Base-by-base conservation (phyloP, 2,329 filamentous ascomycete genomes). In the Fusarium veterinarium region DNA sequence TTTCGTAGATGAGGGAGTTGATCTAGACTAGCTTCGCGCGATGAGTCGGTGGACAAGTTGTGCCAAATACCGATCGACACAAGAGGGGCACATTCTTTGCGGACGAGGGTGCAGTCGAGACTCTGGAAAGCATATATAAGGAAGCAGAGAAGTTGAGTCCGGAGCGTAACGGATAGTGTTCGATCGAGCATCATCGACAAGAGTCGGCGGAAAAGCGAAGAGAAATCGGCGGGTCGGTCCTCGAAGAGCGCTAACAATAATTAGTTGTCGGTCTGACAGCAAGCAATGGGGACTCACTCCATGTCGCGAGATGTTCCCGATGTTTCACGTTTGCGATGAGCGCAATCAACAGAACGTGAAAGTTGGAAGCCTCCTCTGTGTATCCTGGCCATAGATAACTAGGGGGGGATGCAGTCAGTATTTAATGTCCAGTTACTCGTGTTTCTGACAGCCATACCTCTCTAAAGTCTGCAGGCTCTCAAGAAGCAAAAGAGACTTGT, bases 31-130 rank as follows among this genome's bases (percentile, higher is more conserved):
- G 85, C 85, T 60, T 97, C 93, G 74, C 94, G 90, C 71, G 91
- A 89, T 65, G 88, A 87, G 38, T 97, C 94, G 63, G 89, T 93
- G 35, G 93, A 93, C 41, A 99, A 84, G 79, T 97, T 97, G 78
- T 98, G 94, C 96, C 96, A 99, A 76, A 96, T 94, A 2, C 93
- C 92, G 76, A 99, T 97, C 17, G 95, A 96, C 25, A 99, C 95
- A 57, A 99, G 85, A 4, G 97, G 94, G 11, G 95, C 96, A 82
- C 96, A 98, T 85, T 99, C 96, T 81, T 98, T 98, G 71, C 96
- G 91, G 55, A 99, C 93, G 62, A 97, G 89, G 41, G 90, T 89
- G 79, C 91, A 95, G 80, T 99, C 97, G 37, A 99, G 87, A 51
- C 95, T 98, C 81, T 98, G 95, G 80, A 98, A 99, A 40, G 95